Evolutionary conservation across 1,139 yeast species (phyloP), one percentile per base, ranked within the genome.

Genomic region (Kurtzmaniella natalensis): DNA sequence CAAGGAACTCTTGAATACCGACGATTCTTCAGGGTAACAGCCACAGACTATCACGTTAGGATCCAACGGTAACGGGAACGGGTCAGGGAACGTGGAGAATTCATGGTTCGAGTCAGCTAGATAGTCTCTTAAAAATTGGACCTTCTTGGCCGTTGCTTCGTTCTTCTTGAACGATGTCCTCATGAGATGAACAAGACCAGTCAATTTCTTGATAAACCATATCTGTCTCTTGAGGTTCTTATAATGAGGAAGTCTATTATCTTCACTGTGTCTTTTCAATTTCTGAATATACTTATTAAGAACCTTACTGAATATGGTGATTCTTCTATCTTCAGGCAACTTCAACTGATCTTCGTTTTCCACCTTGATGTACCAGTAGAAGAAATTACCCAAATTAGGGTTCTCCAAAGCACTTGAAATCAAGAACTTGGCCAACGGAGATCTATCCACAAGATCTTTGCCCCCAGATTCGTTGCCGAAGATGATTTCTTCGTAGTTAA

Each of bases 351-450:
- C 95, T 45, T 79, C 82, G 24, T 86, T 76, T 50, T 89, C 96
- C 1, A 94, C 95, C 45, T 81, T 82, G 32, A 92, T 74, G 50
- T 82, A 87, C 97, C 98, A 92, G 52, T 87, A 89, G 42, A 92
- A 79, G 51, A 75, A 87, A 50, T 82, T 88, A 0, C 95, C 94
- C 22, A 92, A 61, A 13, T 73, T 64, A 17, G 75, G 74, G 50
- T 82, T 83, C 18, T 73, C 67, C 1, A 81, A 69, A 0, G 95
- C 81, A 33, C 92, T 68, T 22, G 78, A 79, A 30, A 89, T 81
- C 30, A 94, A 63, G 50, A 92, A 89, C 39, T 76, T 75, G 0
- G 95, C 94, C 37, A 89, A 61, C 5, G 94, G 88, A 0, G 88
- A 78, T 38, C 5, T 23, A 37, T 48, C 45, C 42, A 50, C 39